Conservation (phyloP, 352 stramenopile genomes). For the Globisporangium sylvaticum region DNA sequence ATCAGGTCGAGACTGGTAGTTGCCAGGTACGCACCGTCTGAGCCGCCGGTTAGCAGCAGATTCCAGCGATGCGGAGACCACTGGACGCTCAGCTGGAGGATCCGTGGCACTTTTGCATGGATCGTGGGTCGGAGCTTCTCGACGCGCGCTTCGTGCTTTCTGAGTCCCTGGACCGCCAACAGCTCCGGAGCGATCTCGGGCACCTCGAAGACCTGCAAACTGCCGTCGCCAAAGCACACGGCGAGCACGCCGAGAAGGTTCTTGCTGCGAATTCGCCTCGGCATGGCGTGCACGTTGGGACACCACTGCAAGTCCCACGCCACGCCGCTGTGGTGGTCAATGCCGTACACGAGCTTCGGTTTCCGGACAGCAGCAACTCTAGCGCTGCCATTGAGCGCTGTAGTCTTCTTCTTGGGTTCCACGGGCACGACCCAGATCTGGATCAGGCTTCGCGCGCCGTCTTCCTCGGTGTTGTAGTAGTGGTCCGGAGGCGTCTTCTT, state of each 20-base stretch:
- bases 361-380: conserved; percentile 12
- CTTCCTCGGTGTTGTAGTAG: conserved; percentile 58
- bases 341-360: conserved; percentile 63
- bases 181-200: conserved; percentile 35
- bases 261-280: conserved; percentile 12
- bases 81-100: conserved; percentile 64
- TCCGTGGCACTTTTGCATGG: conserved; percentile 30
- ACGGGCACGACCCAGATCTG: conserved; percentile 79
- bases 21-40: conserved; percentile 44
- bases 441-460: conserved; percentile 39
- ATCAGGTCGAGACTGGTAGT: background rate
- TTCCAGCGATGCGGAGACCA: conserved; percentile 75
- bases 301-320: conserved; percentile 83
- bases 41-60: conserved; percentile 73
- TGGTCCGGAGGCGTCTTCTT: conserved; percentile 69
- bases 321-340: conserved; percentile 71
- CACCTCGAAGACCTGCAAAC: conserved; percentile 64
- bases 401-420: conserved; percentile 4
- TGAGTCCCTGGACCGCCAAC: conserved; percentile 19
- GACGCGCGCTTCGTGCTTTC: conserved; percentile 21
- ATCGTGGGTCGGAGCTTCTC: conserved; percentile 48
- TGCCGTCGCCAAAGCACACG: conserved; percentile 74
- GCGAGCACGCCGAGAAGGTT: conserved; percentile 59
- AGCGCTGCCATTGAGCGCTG: background rate
- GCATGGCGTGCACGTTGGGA: conserved; percentile 45